Percentiles rank a stretch among this genome's conserved stretches.
Conservation (phyloP, 1,139 yeast species). For the Schwanniomyces etchellsii region DNA sequence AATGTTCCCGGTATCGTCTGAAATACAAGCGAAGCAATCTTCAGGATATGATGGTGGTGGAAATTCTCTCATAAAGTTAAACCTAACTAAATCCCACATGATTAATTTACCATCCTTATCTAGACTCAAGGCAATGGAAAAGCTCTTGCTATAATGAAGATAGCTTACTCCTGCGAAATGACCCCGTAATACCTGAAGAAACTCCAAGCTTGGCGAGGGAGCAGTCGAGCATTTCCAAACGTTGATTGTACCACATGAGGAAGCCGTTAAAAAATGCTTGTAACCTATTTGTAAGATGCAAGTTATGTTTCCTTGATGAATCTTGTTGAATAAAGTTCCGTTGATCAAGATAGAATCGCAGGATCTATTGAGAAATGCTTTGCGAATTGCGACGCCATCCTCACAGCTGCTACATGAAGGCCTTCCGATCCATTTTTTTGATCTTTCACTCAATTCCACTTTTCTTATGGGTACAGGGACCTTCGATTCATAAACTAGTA, state of each 20-base stretch:
- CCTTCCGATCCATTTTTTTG: conserved; percentile 43
- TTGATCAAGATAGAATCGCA: conserved; percentile 39
- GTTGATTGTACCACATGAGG: conserved; percentile 50
- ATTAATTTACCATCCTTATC: conserved; percentile 47
- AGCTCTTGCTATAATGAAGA: conserved; percentile 43
- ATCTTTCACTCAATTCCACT: conserved; percentile 32
- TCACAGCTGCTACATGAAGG: conserved; percentile 32
- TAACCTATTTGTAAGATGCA: conserved; percentile 30
- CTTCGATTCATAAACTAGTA: conserved; percentile 31
- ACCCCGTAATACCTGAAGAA: conserved; percentile 46
- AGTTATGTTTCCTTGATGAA: conserved; percentile 34
- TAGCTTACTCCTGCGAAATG: conserved; percentile 41
- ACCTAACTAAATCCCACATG: conserved; percentile 56
- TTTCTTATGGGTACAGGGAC: conserved; percentile 29
- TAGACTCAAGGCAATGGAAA: conserved; percentile 45
- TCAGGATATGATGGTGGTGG: conserved; percentile 10
- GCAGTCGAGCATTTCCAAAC: conserved; percentile 43
- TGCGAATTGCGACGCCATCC: conserved; percentile 35
- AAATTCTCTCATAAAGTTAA: conserved; percentile 43
- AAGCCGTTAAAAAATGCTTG: conserved; percentile 45
- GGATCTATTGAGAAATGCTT: conserved; percentile 14
- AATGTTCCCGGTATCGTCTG: conserved; percentile 53
- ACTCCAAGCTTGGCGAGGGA: conserved; percentile 29
- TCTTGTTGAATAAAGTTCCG: conserved; percentile 33
- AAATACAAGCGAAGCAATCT: conserved; percentile 34